phyloP scores from a whole-genome alignment of 257 asterid species.

The Misopates orontium region DNA sequence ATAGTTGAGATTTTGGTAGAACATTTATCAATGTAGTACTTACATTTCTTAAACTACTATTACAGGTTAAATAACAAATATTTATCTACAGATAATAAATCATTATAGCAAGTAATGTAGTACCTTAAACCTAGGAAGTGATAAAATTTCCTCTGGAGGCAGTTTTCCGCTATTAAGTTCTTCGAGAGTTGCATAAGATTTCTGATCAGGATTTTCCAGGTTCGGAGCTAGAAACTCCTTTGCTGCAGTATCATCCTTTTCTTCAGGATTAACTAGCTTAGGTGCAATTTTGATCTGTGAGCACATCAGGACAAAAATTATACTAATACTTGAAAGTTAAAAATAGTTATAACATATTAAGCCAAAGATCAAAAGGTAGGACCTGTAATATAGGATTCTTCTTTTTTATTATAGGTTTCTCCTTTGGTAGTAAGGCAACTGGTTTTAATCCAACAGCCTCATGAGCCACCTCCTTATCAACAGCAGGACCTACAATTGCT shows the following conservation, averaged over 20 bases:
- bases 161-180: conserved; percentile 68
- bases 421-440: conserved; percentile 77
- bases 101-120: conserved; percentile 4
- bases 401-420: conserved; percentile 74
- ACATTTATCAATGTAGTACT: neutral
- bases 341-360: conserved; percentile 7
- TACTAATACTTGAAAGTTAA: conserved; percentile 7
- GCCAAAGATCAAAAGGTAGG: conserved; percentile 24
- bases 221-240: conserved; percentile 38
- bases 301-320: conserved; percentile 23
- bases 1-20: neutral
- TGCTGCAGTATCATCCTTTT: conserved; percentile 34
- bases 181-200: conserved; percentile 65
- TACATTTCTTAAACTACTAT: neutral
- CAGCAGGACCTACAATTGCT: conserved; percentile 84
- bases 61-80: neutral
- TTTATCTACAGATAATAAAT: neutral
- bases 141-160: conserved; percentile 91
- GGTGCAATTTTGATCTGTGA: conserved; percentile 80
- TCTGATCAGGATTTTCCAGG: conserved; percentile 37
- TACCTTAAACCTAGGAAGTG: conserved; percentile 95
- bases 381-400: conserved; percentile 80
- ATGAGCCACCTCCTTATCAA: conserved; percentile 75
- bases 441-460: conserved; percentile 90
- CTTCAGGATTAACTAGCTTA: conserved; percentile 59